A percentile compares a stretch with the other conserved stretches of the same genome.
Conservation (phyloP, 1,284 basidiomycete species). For the Tylopilus sp. region DNA sequence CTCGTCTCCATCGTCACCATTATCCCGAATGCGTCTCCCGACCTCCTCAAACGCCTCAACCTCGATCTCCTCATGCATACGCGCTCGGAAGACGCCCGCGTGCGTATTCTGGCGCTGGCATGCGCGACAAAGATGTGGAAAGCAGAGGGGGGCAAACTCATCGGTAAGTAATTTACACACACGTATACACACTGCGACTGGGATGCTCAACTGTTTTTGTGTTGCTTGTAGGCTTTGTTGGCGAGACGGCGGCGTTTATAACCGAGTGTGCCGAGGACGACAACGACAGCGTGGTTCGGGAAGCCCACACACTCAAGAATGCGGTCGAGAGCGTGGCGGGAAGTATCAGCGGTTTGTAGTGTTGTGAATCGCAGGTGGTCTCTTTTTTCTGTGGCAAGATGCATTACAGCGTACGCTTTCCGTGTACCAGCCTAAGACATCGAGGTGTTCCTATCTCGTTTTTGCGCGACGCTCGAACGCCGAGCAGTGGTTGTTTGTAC, state of each 20-base stretch:
- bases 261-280: constrained; percentile 81
- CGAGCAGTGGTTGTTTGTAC: no score
- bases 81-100: constrained; percentile 68
- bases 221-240: constrained; percentile 52
- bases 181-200: background rate
- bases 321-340: constrained; percentile 69
- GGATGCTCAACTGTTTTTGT: background rate
- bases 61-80: constrained; percentile 83
- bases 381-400: no score
- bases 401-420: background rate
- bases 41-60: constrained; percentile 77
- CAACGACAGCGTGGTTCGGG: constrained; percentile 70
- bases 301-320: constrained; percentile 60
- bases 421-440: background rate
- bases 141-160: constrained; percentile 65
- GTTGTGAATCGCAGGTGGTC: background rate
- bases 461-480: no score
- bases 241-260: constrained; percentile 80
- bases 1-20: constrained; percentile 18
- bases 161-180: constrained; percentile 45
- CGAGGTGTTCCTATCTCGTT: no score
- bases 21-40: constrained; percentile 23
- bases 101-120: constrained; percentile 67
- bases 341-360: constrained; percentile 51
- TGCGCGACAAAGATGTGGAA: constrained; percentile 78